Conservation (phyloP, 2,329 filamentous ascomycete genomes). For the Phyllosticta citriasiana region DNA sequence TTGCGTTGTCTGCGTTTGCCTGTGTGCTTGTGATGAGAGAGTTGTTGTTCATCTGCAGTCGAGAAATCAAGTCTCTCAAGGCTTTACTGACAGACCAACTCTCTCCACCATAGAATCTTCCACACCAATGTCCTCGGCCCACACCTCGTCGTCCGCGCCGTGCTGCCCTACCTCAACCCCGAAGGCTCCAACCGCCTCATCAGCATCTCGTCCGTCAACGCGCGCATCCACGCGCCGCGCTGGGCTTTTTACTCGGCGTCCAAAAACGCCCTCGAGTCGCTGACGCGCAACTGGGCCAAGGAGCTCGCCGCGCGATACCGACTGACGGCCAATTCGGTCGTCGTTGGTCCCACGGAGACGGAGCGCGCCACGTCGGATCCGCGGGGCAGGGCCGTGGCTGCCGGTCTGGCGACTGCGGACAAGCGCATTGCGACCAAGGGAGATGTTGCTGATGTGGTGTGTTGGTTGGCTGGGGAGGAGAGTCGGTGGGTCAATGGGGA, state of each 20-base stretch:
- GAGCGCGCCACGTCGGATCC: not conserved
- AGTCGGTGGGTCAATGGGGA: not conserved
- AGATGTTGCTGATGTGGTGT: not conserved
- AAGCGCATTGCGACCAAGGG: not conserved
- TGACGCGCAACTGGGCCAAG: not conserved
- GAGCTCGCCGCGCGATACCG: not conserved
- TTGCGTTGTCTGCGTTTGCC: not conserved
- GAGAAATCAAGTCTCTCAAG: too few species aligned
- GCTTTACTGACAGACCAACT: not conserved
- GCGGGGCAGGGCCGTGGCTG: not conserved
- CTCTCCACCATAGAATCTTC: not conserved
- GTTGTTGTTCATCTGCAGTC: too few species aligned
- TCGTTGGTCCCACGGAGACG: not conserved
- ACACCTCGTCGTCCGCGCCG: not conserved
- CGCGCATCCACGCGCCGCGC: not conserved
- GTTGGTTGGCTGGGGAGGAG: not conserved
- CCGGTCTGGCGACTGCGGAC: not conserved
- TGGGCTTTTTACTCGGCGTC: not conserved
- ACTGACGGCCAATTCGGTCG: not conserved
- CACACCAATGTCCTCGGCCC: not conserved
- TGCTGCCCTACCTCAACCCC: not conserved
- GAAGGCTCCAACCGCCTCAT: not conserved
- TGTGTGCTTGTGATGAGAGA: not conserved
- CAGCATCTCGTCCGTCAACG: not conserved
- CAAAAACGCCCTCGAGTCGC: not conserved